phyloP scores from a whole-genome alignment of 495 filamentous ascomycete genomes.

The Tuber brumale region DNA sequence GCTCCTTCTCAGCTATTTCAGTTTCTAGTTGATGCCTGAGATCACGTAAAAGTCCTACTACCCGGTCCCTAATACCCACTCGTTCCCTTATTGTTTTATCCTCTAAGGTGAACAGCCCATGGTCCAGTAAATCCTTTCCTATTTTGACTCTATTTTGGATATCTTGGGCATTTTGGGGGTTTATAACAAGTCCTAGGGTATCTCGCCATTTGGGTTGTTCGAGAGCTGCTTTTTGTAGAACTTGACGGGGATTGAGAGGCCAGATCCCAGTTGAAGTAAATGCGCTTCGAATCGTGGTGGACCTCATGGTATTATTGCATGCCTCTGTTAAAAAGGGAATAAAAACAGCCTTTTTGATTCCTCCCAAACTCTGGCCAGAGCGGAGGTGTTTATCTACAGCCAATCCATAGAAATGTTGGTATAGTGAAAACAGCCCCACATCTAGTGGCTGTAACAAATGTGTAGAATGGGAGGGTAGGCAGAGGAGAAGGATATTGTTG shows the following conservation, averaged over 20 bases:
- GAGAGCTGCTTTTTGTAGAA: background rate
- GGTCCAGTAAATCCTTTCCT: background rate
- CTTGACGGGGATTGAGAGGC: background rate
- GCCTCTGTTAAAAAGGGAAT: background rate
- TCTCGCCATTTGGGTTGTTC: background rate
- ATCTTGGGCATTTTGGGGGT: background rate
- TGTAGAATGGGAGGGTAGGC: background rate
- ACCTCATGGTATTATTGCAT: background rate
- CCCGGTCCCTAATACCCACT: background rate
- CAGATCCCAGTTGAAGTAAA: background rate
- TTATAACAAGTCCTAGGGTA: background rate
- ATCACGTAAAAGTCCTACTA: background rate
- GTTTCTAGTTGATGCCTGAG: background rate
- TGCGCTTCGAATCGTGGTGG: background rate
- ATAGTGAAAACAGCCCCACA: background rate
- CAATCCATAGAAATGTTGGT: slow-evolving; percentile 7
- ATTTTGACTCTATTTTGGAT: background rate
- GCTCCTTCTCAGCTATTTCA: background rate
- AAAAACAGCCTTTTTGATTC: background rate
- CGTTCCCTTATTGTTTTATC: background rate
- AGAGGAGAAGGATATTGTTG: background rate
- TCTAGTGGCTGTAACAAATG: slow-evolving; percentile 10
- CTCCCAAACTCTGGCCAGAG: background rate
- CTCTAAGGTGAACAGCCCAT: background rate
- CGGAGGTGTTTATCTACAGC: slow-evolving; percentile 11